Evolutionary conservation across 73 alveolate genomes (phyloP).

Genomic region (Paramecium octaurelia): DNA sequence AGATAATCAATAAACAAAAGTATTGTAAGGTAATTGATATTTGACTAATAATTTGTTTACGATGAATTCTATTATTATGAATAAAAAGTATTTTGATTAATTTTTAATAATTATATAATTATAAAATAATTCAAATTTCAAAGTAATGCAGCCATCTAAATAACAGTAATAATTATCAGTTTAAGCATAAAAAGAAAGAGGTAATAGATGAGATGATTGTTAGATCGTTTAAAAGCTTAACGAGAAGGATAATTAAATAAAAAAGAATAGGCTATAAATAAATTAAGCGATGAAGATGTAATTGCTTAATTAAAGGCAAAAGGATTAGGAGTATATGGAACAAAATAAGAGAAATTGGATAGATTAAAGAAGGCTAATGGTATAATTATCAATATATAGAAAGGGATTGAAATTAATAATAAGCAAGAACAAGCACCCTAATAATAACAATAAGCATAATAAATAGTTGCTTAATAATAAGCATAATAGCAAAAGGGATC

Average conservation of each 20-base stretch:
- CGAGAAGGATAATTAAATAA: conserved; percentile 57
- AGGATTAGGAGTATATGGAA: conserved; percentile 85
- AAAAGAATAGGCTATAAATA: conserved; percentile 68
- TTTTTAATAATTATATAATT: not conserved
- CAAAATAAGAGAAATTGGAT: conserved; percentile 80
- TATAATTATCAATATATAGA: not conserved
- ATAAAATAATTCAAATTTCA: not conserved
- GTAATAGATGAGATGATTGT: not conserved
- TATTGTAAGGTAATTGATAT: no score
- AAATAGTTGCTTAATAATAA: not conserved
- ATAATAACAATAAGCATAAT: conserved; percentile 9
- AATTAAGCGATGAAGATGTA: conserved; percentile 67
- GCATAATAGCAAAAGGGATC: conserved; percentile 62
- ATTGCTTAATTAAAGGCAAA: conserved; percentile 69
- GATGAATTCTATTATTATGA: no score
- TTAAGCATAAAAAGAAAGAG: conserved; percentile 36
- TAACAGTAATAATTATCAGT: conserved; percentile 8
- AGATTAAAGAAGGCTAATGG: conserved; percentile 84
- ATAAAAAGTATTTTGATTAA: no score
- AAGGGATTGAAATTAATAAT: conserved; percentile 26
- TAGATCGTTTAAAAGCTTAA: conserved; percentile 64
- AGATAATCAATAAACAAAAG: no score
- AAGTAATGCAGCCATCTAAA: not conserved
- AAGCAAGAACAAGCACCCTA: not conserved
- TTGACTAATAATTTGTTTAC: no score